These are phyloP conservation scores for Globisporangium rhizosaccharum DNA, from an alignment of 352 stramenopile genomes.

Conservation along the genomic window DNA sequence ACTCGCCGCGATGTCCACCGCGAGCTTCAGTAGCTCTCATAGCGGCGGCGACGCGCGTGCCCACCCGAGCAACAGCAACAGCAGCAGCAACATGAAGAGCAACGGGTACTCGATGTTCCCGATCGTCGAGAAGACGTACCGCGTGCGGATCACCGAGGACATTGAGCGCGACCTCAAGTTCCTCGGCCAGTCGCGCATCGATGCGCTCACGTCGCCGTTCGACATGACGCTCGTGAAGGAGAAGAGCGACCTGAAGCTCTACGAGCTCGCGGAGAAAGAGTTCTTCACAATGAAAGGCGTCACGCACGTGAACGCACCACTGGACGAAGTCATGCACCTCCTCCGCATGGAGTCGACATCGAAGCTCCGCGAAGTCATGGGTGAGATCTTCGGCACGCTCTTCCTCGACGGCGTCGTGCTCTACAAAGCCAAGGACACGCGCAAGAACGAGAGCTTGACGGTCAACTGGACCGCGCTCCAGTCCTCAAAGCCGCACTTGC, in stretches of 20 bases:
- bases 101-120: conserved; percentile 75
- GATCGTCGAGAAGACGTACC: conserved; percentile 82
- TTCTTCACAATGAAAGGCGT: conserved; percentile 87
- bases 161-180: conserved; percentile 84
- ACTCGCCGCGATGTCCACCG: conserved; percentile 14
- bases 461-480: conserved; percentile 83
- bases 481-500: conserved; percentile 74
- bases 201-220: conserved; percentile 75
- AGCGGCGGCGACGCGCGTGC: conserved; percentile 14
- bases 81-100: conserved; percentile 2
- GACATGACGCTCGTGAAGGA: conserved; percentile 78
- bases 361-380: conserved; percentile 70
- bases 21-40: conserved; percentile 19
- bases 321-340: conserved; percentile 81
- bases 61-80: conserved; percentile 1
- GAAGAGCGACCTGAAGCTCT: conserved; percentile 64
- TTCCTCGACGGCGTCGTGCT: conserved; percentile 79
- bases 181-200: conserved; percentile 73
- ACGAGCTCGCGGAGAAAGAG: conserved; percentile 73
- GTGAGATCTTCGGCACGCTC: conserved; percentile 76
- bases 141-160: conserved; percentile 66
- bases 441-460: conserved; percentile 62
- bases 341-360: conserved; percentile 66
- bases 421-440: conserved; percentile 51
- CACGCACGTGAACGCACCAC: conserved; percentile 53